phyloP scores from a whole-genome alignment of 2,329 filamentous ascomycete species.

The Pyrenochaeta sp. region DNA sequence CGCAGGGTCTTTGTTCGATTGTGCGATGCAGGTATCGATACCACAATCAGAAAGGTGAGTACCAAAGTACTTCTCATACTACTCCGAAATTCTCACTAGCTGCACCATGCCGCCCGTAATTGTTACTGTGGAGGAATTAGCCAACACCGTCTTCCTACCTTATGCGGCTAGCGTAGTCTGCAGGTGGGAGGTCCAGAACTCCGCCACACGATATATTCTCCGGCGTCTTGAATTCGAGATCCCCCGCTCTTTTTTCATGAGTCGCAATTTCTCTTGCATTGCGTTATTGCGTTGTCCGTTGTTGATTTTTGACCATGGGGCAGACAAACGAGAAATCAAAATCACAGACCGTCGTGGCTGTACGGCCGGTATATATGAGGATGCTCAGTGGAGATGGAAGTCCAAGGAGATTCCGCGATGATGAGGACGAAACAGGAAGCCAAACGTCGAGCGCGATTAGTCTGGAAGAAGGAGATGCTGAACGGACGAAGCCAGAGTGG shows the following conservation, averaged over 20 bases:
- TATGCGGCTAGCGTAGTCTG: slow-evolving; percentile 3
- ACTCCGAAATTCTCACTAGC: neutral
- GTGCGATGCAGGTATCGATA: neutral
- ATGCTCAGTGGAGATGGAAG: slow-evolving; percentile 1
- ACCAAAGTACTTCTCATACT: neutral
- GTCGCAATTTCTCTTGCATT: neutral
- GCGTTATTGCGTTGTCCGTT: neutral
- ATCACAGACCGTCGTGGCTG: slow-evolving; percentile 7
- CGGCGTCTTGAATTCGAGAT: neutral
- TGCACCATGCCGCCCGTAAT: neutral
- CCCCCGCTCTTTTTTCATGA: neutral
- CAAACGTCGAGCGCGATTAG: slow-evolving; percentile 8
- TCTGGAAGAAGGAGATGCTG: slow-evolving; percentile 8
- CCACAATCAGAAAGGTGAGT: neutral
- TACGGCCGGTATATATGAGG: slow-evolving; percentile 8
- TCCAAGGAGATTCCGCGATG: slow-evolving; percentile 15
- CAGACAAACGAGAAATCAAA: slow-evolving; percentile 6
- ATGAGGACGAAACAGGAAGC: slow-evolving; percentile 18
- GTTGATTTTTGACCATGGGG: slow-evolving; percentile 1
- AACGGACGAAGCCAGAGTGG: slow-evolving; percentile 11
- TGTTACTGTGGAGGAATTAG: neutral
- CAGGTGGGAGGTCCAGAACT: slow-evolving; percentile 6
- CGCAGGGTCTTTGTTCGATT: neutral
- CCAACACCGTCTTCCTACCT: slow-evolving; percentile 1
- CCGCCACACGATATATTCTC: slow-evolving; percentile 3